Conservation (phyloP, 1,139 yeast species). For the Scheffersomyces segobiensis region DNA sequence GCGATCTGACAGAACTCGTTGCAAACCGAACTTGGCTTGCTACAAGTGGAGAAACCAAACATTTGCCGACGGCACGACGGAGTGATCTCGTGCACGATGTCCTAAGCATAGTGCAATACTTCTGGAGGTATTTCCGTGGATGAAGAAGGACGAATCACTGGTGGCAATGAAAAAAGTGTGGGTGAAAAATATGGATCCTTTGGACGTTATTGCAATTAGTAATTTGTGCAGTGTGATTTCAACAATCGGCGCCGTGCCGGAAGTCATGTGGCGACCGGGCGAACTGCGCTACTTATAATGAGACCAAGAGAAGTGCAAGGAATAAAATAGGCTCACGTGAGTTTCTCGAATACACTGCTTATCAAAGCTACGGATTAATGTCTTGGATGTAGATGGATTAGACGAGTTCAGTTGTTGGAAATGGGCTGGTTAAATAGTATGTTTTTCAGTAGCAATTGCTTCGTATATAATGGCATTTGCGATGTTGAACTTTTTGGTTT, state of each 20-base stretch:
- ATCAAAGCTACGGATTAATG: too few relatives aligned
- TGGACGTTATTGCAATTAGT: neutral
- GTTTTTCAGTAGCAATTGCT: too few relatives aligned
- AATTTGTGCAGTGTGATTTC: slow-evolving; percentile 10
- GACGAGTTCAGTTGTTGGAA: too few relatives aligned
- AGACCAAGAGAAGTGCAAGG: neutral
- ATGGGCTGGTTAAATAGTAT: too few relatives aligned
- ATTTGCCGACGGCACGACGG: neutral
- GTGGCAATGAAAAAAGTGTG: neutral
- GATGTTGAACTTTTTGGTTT: too few relatives aligned
- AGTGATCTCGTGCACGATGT: neutral
- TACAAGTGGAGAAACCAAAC: neutral
- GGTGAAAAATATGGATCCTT: neutral
- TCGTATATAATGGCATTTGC: too few relatives aligned
- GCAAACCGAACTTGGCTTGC: slow-evolving; percentile 12
- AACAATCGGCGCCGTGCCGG: slow-evolving; percentile 4
- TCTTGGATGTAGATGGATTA: too few relatives aligned
- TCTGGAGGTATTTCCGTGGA: neutral
- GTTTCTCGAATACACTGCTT: neutral
- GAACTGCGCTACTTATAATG: neutral
- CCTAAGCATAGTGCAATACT: neutral
- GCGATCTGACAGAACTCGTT: slow-evolving; percentile 6
- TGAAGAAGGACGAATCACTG: neutral
- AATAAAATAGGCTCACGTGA: neutral
- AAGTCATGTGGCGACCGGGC: slow-evolving; percentile 8